A percentile compares a stretch with the other conserved stretches of the same genome.
These are phyloP conservation scores for Venturiaceae sp. DNA, from an alignment of 2,329 filamentous ascomycete species.

Conservation along the genomic window DNA sequence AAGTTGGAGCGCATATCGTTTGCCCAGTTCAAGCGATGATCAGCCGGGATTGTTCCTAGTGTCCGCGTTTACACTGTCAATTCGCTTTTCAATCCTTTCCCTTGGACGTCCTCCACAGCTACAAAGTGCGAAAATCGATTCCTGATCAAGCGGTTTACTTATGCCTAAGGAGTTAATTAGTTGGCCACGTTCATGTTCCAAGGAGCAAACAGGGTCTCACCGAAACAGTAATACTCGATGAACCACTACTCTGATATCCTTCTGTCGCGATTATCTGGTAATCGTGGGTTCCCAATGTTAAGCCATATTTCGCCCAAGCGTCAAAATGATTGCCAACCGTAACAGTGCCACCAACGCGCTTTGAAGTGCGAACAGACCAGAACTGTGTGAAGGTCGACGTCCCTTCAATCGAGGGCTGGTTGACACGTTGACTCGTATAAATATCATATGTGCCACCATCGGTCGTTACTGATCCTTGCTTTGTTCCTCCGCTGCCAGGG, in stretches of 20 bases:
- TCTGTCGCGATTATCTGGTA: constrained; percentile 48
- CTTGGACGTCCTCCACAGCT: too few relatives aligned
- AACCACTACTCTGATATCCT: constrained; percentile 42
- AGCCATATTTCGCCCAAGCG: constrained; percentile 40
- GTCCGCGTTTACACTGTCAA: too few relatives aligned
- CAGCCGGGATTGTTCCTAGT: too few relatives aligned
- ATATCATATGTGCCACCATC: constrained; percentile 47
- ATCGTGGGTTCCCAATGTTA: constrained; percentile 39
- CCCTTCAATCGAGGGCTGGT: constrained; percentile 45
- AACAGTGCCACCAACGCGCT: constrained; percentile 42
- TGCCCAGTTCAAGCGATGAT: too few relatives aligned
- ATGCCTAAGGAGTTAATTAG: too few relatives aligned
- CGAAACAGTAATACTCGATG: constrained; percentile 36
- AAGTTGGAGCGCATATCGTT: too few relatives aligned
- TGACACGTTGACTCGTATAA: constrained; percentile 37
- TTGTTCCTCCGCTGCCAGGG: constrained; percentile 21
- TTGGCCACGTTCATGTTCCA: too few relatives aligned
- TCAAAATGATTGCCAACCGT: constrained; percentile 42
- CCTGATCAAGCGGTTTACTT: too few relatives aligned
- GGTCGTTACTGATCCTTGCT: constrained; percentile 25
- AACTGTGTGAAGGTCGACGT: constrained; percentile 46
- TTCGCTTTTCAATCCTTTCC: too few relatives aligned
- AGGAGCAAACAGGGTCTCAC: too few relatives aligned
- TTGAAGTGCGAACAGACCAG: constrained; percentile 40
- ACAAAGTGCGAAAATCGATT: too few relatives aligned